Percentiles rank a stretch among this genome's conserved stretches.
Conservation (phyloP, 352 stramenopile genomes). For the Detonula confervacea region DNA sequence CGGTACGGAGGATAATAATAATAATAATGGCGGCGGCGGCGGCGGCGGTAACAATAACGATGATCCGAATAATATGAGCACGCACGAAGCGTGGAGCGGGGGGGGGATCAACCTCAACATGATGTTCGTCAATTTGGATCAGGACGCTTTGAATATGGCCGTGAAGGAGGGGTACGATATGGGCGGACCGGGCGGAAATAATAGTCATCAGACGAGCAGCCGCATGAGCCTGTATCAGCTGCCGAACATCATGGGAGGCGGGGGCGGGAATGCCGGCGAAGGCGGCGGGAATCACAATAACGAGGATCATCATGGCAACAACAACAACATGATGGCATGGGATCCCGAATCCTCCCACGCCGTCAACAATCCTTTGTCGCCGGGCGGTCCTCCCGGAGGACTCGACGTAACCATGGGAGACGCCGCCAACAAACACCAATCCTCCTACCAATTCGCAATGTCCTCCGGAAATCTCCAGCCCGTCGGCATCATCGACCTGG, state of each 20-base stretch:
- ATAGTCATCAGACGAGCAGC: no score
- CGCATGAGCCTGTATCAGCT: conserved; percentile 40
- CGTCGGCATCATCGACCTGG: conserved; percentile 87
- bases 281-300: background rate
- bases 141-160: conserved; percentile 73
- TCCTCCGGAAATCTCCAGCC: conserved; percentile 67
- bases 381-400: background rate
- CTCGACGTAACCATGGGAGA: conserved; percentile 18
- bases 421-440: no score
- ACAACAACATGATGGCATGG: conserved; percentile 15
- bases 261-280: background rate
- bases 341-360: conserved; percentile 4
- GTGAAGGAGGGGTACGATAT: conserved; percentile 69
- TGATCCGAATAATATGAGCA: conserved; percentile 14
- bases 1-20: no score
- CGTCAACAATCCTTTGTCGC: conserved; percentile 1
- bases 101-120: conserved; percentile 44
- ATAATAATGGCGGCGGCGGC: no score
- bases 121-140: conserved; percentile 54
- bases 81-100: conserved; percentile 37
- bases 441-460: conserved; percentile 46
- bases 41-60: no score
- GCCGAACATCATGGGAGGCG: conserved; percentile 33
- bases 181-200: no score
- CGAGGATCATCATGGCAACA: background rate